phyloP scores from a whole-genome alignment of 2,329 filamentous ascomycete species.

The Colletotrichum sp. region DNA sequence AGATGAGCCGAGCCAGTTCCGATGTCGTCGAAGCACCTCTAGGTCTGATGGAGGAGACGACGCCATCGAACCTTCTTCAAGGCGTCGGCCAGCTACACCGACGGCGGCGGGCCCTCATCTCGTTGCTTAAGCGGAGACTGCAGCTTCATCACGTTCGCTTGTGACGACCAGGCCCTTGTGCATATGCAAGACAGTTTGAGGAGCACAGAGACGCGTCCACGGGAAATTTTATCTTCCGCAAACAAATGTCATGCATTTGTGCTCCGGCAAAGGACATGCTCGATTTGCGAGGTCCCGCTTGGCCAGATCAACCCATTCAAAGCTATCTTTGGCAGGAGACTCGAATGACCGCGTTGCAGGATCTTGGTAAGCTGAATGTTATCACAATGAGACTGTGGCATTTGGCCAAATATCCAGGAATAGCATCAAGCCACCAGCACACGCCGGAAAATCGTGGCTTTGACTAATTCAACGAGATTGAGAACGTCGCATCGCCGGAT shows the following conservation, averaged over 20 bases:
- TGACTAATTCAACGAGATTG: not conserved
- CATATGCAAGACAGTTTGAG: not conserved
- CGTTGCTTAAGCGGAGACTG: not conserved
- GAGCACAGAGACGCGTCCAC: not conserved
- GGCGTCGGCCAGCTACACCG: not conserved
- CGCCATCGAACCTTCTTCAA: not conserved
- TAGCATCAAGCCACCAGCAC: not conserved
- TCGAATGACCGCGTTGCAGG: not conserved
- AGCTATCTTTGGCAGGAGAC: not conserved
- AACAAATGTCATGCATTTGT: not conserved
- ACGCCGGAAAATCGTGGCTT: not conserved
- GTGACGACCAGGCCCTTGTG: not conserved
- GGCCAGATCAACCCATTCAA: not conserved
- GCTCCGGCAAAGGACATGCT: not conserved
- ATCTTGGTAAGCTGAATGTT: not conserved
- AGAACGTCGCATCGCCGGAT: not conserved
- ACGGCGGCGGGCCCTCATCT: not conserved
- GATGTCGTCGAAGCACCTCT: not conserved
- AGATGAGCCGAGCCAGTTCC: not conserved
- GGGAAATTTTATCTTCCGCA: not conserved
- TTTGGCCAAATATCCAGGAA: not conserved
- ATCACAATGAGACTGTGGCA: not conserved
- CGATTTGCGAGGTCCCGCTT: not conserved
- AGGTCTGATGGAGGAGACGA: not conserved
- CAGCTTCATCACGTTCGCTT: constrained; percentile 9